Evolutionary conservation across 2,329 filamentous ascomycete species (phyloP).

Genomic region (Aschersonia sp.): DNA sequence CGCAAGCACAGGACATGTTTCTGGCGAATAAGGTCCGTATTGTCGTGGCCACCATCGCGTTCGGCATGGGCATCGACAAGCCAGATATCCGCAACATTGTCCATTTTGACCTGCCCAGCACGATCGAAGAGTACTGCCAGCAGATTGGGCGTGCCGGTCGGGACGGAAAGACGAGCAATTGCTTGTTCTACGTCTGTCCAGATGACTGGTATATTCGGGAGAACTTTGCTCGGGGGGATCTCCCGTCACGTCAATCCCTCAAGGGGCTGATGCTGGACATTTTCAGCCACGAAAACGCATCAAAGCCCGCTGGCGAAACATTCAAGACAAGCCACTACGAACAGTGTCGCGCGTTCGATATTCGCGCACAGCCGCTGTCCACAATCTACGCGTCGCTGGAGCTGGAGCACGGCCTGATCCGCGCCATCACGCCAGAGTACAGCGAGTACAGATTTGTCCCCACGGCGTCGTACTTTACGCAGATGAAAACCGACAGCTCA

Average conservation of each 20-base stretch:
- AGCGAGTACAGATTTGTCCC: conserved; percentile 36
- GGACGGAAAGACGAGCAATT: conserved; percentile 36
- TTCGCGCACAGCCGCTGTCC: conserved; percentile 31
- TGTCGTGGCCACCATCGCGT: conserved; percentile 36
- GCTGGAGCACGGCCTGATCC: conserved; percentile 38
- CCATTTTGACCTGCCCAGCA: conserved; percentile 35
- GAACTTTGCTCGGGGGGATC: conserved; percentile 24
- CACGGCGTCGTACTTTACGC: conserved; percentile 14
- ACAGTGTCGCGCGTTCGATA: conserved; percentile 35
- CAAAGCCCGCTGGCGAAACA: conserved; percentile 15
- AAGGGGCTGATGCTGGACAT: conserved; percentile 33
- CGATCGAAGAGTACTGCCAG: conserved; percentile 42
- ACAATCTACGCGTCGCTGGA: conserved; percentile 48
- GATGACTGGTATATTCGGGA: not conserved
- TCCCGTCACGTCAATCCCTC: conserved; percentile 38
- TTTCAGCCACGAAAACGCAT: conserved; percentile 29
- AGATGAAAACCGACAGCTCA: conserved; percentile 21
- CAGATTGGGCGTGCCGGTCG: conserved; percentile 41
- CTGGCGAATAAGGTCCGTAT: conserved; percentile 28
- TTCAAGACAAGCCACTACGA: conserved; percentile 6
- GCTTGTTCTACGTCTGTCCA: conserved; percentile 11
- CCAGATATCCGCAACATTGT: conserved; percentile 37
- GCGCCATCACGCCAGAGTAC: conserved; percentile 43
- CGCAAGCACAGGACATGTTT: conserved; percentile 33
- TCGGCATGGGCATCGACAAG: conserved; percentile 47